Conservation (phyloP, 129 eudicot genomes). For the Artemisia annua region DNA sequence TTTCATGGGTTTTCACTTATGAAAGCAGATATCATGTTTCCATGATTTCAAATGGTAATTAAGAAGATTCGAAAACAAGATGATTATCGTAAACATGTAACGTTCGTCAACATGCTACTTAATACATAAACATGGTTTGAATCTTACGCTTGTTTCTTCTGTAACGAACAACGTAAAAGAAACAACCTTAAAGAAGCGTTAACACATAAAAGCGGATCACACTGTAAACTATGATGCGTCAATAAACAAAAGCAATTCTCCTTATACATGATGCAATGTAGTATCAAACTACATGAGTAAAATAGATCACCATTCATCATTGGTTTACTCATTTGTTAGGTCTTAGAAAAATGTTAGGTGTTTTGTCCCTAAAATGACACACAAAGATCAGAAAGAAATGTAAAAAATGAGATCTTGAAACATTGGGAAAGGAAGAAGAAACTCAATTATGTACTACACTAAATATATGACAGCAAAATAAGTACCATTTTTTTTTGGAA, state of each 20-base stretch:
- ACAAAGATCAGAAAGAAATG: constrained; percentile 31
- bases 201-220: no score
- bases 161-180: no score
- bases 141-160: no score
- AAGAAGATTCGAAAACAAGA: neutral
- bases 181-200: no score
- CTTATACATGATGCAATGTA: neutral
- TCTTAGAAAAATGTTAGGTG: neutral
- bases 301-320: neutral
- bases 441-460: constrained; percentile 23
- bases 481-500: constrained; percentile 38
- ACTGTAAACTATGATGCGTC: neutral
- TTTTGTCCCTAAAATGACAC: constrained; percentile 21
- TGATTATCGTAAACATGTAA: no score
- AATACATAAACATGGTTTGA: no score
- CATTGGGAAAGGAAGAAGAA: constrained; percentile 23
- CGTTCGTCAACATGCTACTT: no score
- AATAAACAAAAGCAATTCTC: neutral
- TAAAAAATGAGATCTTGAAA: constrained; percentile 27
- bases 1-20: neutral
- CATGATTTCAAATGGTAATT: neutral
- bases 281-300: neutral
- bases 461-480: constrained; percentile 26
- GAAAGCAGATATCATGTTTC: neutral
- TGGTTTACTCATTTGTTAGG: neutral